Evolutionary conservation across 2,329 filamentous ascomycete species (phyloP).

Genomic region (Graphilbum fragrans): DNA sequence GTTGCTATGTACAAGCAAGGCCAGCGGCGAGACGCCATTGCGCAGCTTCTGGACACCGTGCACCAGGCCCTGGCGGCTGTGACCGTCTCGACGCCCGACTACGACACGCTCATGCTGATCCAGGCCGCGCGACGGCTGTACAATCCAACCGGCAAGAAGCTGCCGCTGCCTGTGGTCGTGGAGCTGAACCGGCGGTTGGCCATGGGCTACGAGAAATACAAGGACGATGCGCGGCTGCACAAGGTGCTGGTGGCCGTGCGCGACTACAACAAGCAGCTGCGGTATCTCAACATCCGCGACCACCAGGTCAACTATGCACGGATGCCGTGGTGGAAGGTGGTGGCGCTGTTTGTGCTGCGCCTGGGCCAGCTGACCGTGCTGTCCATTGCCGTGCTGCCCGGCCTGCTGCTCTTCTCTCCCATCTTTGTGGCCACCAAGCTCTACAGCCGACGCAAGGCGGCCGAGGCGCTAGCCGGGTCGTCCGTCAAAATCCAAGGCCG

Average conservation of each 20-base stretch:
- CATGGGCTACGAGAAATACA: slow-evolving; percentile 84
- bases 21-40: slow-evolving; percentile 76
- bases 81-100: slow-evolving; percentile 85
- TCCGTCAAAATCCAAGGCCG: slow-evolving; percentile 80
- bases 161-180: slow-evolving; percentile 83
- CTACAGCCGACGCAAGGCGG: slow-evolving; percentile 72
- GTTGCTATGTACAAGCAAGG: slow-evolving; percentile 77
- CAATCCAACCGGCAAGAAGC: slow-evolving; percentile 85
- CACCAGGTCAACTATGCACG: slow-evolving; percentile 90
- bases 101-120: slow-evolving; percentile 93
- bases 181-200: slow-evolving; percentile 88
- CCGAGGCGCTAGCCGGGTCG: slow-evolving; percentile 71
- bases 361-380: slow-evolving; percentile 66
- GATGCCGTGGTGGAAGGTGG: slow-evolving; percentile 64
- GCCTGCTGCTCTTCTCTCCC: slow-evolving; percentile 75
- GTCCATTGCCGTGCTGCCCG: slow-evolving; percentile 71
- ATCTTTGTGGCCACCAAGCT: slow-evolving; percentile 76
- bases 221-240: slow-evolving; percentile 76
- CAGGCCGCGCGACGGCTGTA: slow-evolving; percentile 89
- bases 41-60: slow-evolving; percentile 71
- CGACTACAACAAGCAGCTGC: slow-evolving; percentile 77
- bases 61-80: slow-evolving; percentile 78
- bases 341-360: slow-evolving; percentile 68
- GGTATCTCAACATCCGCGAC: slow-evolving; percentile 77
- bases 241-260: slow-evolving; percentile 63